A percentile compares a stretch with the other conserved stretches of the same genome.
These are phyloP conservation scores for Sherardia arvensis DNA, from an alignment of 257 asterid genomes.

Conservation along the genomic window DNA sequence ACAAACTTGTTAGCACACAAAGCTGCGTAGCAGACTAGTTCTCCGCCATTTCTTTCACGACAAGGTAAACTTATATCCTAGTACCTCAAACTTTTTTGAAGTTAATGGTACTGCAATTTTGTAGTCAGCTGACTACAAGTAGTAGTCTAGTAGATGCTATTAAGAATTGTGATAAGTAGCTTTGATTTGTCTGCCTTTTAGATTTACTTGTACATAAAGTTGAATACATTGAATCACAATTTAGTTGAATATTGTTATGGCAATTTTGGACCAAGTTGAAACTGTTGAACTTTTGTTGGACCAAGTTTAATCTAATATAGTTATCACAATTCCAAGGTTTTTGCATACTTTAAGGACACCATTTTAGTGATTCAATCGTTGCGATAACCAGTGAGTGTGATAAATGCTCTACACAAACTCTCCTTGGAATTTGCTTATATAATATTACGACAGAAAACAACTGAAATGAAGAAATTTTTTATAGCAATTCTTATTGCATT, in stretches of 20 bases:
- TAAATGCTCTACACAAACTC: too few species aligned
- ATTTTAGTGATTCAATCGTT: neutral
- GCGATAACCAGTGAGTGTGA: too few species aligned
- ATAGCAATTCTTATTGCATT: neutral
- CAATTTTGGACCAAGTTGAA: neutral
- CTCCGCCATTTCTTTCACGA: neutral
- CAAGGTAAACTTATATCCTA: neutral
- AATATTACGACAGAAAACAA: neutral
- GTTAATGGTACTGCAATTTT: neutral
- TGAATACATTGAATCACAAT: neutral
- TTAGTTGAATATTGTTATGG: neutral
- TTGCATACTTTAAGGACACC: neutral
- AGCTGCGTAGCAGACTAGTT: neutral
- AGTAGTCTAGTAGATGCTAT: too few species aligned
- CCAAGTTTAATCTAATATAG: too few species aligned
- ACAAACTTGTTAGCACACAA: conserved; percentile 32
- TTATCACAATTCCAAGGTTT: too few species aligned
- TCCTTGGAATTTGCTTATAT: too few species aligned
- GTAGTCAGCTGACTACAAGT: neutral
- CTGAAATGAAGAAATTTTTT: neutral
- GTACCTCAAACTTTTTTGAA: neutral
- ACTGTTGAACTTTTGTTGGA: neutral
- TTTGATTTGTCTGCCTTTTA: neutral
- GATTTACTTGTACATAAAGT: neutral
- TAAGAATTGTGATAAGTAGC: neutral